These are phyloP conservation scores for Fusarium buxicola DNA, from an alignment of 2,329 filamentous ascomycete species.

Conservation along the genomic window DNA sequence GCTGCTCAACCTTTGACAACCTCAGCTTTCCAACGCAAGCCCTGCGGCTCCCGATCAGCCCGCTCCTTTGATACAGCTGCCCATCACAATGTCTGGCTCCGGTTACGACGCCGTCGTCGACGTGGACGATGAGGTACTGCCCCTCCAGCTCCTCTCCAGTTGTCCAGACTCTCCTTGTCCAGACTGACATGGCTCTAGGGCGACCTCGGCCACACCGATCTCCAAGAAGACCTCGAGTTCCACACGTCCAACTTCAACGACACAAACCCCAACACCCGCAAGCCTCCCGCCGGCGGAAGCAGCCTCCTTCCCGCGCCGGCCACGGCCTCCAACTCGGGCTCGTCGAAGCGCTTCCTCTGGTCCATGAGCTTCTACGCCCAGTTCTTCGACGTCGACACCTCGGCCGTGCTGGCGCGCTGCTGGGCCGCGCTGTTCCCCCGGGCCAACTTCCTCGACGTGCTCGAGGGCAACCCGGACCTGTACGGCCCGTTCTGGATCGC, in stretches of 20 bases:
- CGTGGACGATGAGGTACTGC: slow-evolving; percentile 87
- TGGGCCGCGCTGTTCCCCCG: slow-evolving; percentile 89
- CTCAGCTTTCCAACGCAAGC: slow-evolving; percentile 5
- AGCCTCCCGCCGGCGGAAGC: slow-evolving; percentile 56
- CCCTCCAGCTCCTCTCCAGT: no score
- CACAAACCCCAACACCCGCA: slow-evolving; percentile 61
- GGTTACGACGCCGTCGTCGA: slow-evolving; percentile 99
- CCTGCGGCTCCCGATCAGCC: not conserved
- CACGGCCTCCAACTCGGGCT: slow-evolving; percentile 59
- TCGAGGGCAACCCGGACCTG: slow-evolving; percentile 95
- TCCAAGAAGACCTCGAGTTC: slow-evolving; percentile 99
- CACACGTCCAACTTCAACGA: slow-evolving; percentile 90
- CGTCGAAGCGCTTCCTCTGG: slow-evolving; percentile 92
- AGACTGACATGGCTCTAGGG: slow-evolving; percentile 67
- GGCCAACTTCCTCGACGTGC: slow-evolving; percentile 94
- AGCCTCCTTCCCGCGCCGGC: slow-evolving; percentile 69
- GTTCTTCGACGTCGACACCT: slow-evolving; percentile 98
- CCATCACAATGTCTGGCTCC: slow-evolving; percentile 75
- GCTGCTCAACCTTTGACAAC: slow-evolving; percentile 4
- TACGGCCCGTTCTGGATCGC: slow-evolving; percentile 99
- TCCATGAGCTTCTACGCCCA: slow-evolving; percentile 92
- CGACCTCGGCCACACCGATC: slow-evolving; percentile 96
- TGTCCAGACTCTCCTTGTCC: no score
- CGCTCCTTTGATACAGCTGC: not conserved
- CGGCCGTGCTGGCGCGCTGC: slow-evolving; percentile 87